These are phyloP conservation scores for Diaporthe eres DNA, from an alignment of 2,329 filamentous ascomycete species.

Conservation along the genomic window DNA sequence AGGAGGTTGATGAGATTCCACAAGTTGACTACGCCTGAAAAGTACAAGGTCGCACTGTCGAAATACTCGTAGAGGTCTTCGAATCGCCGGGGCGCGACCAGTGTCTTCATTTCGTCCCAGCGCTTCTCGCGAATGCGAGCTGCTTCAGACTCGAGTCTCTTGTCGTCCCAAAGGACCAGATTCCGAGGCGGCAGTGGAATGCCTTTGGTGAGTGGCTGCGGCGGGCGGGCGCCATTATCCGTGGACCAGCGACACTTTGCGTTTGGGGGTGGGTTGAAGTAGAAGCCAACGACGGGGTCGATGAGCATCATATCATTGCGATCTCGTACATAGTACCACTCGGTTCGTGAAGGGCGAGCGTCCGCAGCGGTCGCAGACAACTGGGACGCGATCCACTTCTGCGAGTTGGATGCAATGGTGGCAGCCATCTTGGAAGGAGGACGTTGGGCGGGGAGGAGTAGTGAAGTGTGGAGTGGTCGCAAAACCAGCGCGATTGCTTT, in stretches of 20 bases:
- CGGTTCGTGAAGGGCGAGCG: slow-evolving; percentile 6
- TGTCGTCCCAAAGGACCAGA: slow-evolving; percentile 33
- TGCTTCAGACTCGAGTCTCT: slow-evolving; percentile 23
- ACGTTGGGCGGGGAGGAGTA: background rate
- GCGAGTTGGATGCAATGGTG: slow-evolving; percentile 50
- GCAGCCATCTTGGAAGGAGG: slow-evolving; percentile 28
- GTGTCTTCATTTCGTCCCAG: slow-evolving; percentile 53
- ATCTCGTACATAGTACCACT: slow-evolving; percentile 35
- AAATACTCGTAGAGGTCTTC: slow-evolving; percentile 63
- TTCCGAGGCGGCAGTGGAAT: slow-evolving; percentile 8
- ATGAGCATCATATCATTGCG: slow-evolving; percentile 24
- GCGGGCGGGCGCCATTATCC: slow-evolving; percentile 25
- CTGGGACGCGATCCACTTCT: background rate
- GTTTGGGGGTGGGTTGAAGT: slow-evolving; percentile 37
- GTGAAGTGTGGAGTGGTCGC: slow-evolving; percentile 4
- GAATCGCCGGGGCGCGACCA: slow-evolving; percentile 52
- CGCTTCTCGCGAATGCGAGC: slow-evolving; percentile 52
- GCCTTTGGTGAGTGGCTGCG: slow-evolving; percentile 25
- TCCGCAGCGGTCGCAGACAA: slow-evolving; percentile 4
- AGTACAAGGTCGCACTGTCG: slow-evolving; percentile 63
- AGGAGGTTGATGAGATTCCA: slow-evolving; percentile 61
- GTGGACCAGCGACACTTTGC: slow-evolving; percentile 43
- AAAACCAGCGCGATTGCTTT: slow-evolving; percentile 29
- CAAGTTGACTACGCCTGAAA: slow-evolving; percentile 62
- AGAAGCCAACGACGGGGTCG: slow-evolving; percentile 43